Conservation (phyloP, 2,329 filamentous ascomycete genomes). For the Cordyceps cicadae region DNA sequence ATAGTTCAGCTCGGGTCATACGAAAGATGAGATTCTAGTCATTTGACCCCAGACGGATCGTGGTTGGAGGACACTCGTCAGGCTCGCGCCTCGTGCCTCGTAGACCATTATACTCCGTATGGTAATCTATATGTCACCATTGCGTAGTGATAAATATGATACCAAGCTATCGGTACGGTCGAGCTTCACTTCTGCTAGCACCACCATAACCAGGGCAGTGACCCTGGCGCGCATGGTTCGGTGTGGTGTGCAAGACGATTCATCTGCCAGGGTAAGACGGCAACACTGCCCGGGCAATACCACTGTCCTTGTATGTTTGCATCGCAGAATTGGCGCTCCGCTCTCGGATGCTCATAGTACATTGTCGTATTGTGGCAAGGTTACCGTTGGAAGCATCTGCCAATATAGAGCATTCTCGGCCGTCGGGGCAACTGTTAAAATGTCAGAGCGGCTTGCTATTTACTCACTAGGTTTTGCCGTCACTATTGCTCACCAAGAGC, state of each 20-base stretch:
- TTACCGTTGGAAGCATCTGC: background rate
- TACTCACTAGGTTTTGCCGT: background rate
- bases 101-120: background rate
- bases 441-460: background rate
- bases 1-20: background rate
- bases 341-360: background rate
- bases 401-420: background rate
- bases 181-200: background rate
- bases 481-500: slow-evolving; percentile 2
- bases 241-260: background rate
- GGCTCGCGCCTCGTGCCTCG: background rate
- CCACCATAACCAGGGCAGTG: background rate
- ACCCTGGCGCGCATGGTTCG: background rate
- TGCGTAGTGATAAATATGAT: background rate
- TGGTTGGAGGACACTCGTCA: background rate
- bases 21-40: background rate
- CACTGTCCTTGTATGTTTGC: background rate
- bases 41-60: background rate
- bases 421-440: background rate
- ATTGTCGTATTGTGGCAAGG: background rate
- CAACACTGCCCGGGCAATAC: background rate
- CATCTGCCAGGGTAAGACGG: background rate
- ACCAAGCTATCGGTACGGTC: background rate
- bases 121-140: background rate
- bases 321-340: background rate